Base-by-base conservation (phyloP, 371 early-diverging fungal genomes). In the Racocetra persica region DNA sequence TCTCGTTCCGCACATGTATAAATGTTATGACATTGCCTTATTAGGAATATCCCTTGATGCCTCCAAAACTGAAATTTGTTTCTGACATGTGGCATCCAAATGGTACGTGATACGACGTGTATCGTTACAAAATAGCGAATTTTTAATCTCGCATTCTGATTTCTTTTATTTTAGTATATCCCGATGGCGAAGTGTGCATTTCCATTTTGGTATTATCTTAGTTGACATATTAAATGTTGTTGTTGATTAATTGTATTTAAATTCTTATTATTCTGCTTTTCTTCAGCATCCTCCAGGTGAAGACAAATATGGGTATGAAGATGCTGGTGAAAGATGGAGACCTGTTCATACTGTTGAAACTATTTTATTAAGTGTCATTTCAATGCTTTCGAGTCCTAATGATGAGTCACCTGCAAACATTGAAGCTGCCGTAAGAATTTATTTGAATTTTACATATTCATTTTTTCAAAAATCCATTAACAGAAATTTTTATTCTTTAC, bases 261-360 rank as follows among this genome's bases (percentile, higher is more conserved):
- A 45, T 45, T 6, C 45, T 45, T 45, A 45, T 45, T 45, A 45
- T 45, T 45, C 11, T 10, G 45, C 11, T 45, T 41, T 57, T 22
- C 63, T 51, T 83, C 76, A 91, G 92, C 93, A 89, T 84, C 93
- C 91, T 74, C 93, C 90, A 79, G 93, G 90, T 82, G 95, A 95
- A 80, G 98, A 98, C 86, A 93, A 92, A 84, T 98, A 91, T 83
- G 98, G 97, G 20, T 97, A 98, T 82, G 98, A 98, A 83, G 84
- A 92, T 59, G 93, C 96, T 10, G 89, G 86, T 45, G 98, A 98
- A 83, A 89, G 98, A 65, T 98, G 98, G 98, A 88, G 94, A 66
- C 98, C 98, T 14, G 94, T 97, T 11, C 93, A 97, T 83, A 96
- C 96, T n/a, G 96, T 97, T 60, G 94, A 95, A 82, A 95, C 94